Evolutionary conservation across 2,329 filamentous ascomycete species (phyloP), one percentile per base, ranked within the genome.

Genomic region (Claviceps humidiphila): DNA sequence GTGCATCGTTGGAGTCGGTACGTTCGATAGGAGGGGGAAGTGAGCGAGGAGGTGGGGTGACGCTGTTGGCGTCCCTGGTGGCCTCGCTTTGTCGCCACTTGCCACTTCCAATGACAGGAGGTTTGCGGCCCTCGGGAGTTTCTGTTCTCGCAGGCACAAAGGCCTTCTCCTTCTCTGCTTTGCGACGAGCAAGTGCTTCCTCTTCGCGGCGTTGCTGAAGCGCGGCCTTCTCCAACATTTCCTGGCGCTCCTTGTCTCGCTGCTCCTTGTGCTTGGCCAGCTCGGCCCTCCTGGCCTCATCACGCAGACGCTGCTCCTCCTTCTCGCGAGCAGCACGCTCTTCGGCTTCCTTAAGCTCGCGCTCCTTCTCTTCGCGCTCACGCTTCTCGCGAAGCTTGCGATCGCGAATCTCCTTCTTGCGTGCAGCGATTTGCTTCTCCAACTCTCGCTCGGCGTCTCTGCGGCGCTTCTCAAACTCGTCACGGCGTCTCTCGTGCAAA

Each of bases 381-480:
- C 81, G 78, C 73, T 83, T 89, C 78, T 96, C 89, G 53, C 85
- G 82, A 52, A 87, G 78, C 68, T 85, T 84, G 60, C 82, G 81
- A 65, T 96, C 91, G 61, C 87, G 84, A 63, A 87, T 82, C 68
- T 96, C 89, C 77, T 89, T 91, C 71, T 89, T 84, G 63, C 93
- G 87, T 58, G 82, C 79, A 41, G 84, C 80, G 70, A 96, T 95
- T 74, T 94, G 89, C 70, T 85, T 86, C 74, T 97, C 87, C 54
- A 97, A 80, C 66, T 98, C 93, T 58, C 85, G 83, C 75, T 97
- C 89, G 37, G 93, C 93, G 63, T 88, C 84, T 68, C 86, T 89
- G 65, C 87, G 87, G 58, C 90, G 87, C 74, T 87, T 91, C 77
- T 97, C 93, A 60, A 97, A 98, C 70, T 97, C 89, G 61, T 95